phyloP scores from a whole-genome alignment of 1,139 yeast genomes.

The Geotrichum macrosporum region DNA sequence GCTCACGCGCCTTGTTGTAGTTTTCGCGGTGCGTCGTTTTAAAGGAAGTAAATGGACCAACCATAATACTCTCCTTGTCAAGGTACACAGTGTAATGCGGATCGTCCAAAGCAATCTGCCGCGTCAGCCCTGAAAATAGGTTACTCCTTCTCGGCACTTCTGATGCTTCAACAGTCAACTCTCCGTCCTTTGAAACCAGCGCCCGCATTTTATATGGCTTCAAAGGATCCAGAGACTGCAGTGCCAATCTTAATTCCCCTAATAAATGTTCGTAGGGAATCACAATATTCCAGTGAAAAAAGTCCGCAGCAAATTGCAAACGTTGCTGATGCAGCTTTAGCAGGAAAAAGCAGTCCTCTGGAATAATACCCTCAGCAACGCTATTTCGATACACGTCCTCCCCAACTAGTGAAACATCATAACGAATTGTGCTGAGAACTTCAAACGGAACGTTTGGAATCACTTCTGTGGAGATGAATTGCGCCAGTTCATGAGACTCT shows the following conservation, averaged over 20 bases:
- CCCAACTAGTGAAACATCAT: constrained; percentile 54
- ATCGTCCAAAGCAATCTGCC: constrained; percentile 29
- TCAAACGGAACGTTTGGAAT: constrained; percentile 40
- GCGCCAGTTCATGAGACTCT: constrained; percentile 3
- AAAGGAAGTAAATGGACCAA: constrained; percentile 79
- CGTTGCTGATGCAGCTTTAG: constrained; percentile 62
- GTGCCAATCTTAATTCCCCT: constrained; percentile 29
- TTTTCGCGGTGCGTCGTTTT: constrained; percentile 73
- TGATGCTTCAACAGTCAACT: constrained; percentile 50
- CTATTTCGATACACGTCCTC: constrained; percentile 6
- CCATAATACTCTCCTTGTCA: constrained; percentile 50
- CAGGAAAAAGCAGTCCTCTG: constrained; percentile 44
- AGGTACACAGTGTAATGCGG: constrained; percentile 57
- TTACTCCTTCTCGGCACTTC: constrained; percentile 40
- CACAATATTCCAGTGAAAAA: constrained; percentile 50
- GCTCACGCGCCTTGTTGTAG: constrained; percentile 58
- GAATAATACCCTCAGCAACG: constrained; percentile 1
- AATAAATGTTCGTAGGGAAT: constrained; percentile 46
- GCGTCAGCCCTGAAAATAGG: constrained; percentile 45
- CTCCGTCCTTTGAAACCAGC: constrained; percentile 48
- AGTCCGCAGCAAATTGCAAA: constrained; percentile 49
- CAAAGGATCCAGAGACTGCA: constrained; percentile 25
- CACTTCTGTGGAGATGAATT: constrained; percentile 8
- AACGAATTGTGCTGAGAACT: constrained; percentile 63
- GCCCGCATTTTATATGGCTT: constrained; percentile 58